These are phyloP conservation scores for Zygoascus ofunaensis DNA, from an alignment of 805 yeast genomes.

Conservation along the genomic window DNA sequence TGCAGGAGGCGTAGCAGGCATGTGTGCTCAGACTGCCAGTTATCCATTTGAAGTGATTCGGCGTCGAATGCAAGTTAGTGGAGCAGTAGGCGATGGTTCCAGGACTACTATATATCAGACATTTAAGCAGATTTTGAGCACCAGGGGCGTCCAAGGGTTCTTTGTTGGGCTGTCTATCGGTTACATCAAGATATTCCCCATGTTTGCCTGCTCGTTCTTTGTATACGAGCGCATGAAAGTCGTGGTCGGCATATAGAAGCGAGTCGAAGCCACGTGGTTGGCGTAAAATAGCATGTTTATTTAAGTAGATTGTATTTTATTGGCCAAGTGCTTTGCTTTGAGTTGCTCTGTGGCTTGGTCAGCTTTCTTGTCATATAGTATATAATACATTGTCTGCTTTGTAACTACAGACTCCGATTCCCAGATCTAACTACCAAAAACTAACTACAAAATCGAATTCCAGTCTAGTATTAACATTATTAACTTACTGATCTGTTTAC, in stretches of 20 bases:
- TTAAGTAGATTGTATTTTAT: too few relatives aligned
- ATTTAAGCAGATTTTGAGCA: slow-evolving; percentile 56
- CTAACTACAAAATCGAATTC: too few relatives aligned
- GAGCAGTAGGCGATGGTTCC: slow-evolving; percentile 47
- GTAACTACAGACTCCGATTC: too few relatives aligned
- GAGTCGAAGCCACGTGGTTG: too few relatives aligned
- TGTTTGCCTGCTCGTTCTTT: slow-evolving; percentile 93
- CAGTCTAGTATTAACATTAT: too few relatives aligned
- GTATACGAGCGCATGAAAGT: slow-evolving; percentile 84
- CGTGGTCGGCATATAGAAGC: slow-evolving; percentile 50
- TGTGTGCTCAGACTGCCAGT: slow-evolving; percentile 91
- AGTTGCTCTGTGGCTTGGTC: too few relatives aligned
- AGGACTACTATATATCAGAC: slow-evolving; percentile 17
- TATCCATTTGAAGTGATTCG: slow-evolving; percentile 94
- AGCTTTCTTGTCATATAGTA: too few relatives aligned
- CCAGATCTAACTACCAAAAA: too few relatives aligned
- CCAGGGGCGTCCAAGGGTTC: slow-evolving; percentile 73
- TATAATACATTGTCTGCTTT: background rate
- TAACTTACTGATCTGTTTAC: too few relatives aligned
- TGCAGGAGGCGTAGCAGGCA: slow-evolving; percentile 96
- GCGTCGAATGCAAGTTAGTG: slow-evolving; percentile 93
- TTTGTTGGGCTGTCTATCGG: slow-evolving; percentile 95
- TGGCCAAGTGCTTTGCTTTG: too few relatives aligned
- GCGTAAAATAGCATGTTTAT: too few relatives aligned
- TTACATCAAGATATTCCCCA: slow-evolving; percentile 87